Evolutionary conservation across 2,329 filamentous ascomycete species (phyloP).

Genomic region (Xylariaceae sp.): DNA sequence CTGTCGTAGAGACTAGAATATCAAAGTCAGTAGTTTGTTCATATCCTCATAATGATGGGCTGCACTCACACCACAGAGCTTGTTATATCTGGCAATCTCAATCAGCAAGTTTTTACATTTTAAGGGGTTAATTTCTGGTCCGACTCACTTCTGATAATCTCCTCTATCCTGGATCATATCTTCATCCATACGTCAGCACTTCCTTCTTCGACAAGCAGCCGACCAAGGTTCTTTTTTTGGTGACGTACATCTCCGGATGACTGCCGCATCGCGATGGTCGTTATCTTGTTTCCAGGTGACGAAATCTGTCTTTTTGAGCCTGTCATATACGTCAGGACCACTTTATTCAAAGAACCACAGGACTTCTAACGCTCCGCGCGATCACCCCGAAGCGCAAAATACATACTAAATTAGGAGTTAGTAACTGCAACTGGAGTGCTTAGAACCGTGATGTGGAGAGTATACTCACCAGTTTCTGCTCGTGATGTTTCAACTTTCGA

Average conservation of each 20-base stretch:
- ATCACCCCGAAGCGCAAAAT: too few relatives aligned
- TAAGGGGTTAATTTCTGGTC: neutral
- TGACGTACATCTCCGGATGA: constrained; percentile 56
- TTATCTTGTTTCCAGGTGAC: constrained; percentile 87
- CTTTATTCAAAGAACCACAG: too few relatives aligned
- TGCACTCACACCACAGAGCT: constrained; percentile 62
- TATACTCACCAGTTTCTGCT: constrained; percentile 73
- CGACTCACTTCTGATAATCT: constrained; percentile 58
- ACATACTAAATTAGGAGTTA: constrained; percentile 16
- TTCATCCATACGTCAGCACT: constrained; percentile 1
- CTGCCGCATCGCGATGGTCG: constrained; percentile 69
- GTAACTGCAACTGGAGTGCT: too few relatives aligned
- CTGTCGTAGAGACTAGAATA: constrained; percentile 67
- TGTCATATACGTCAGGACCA: neutral
- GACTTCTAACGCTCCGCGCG: too few relatives aligned
- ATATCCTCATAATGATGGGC: neutral
- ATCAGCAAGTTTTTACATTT: constrained; percentile 4
- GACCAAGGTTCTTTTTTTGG: neutral
- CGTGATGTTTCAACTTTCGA: constrained; percentile 92
- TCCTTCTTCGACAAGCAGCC: neutral
- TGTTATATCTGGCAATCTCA: constrained; percentile 36
- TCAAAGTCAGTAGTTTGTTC: neutral
- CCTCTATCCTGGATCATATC: constrained; percentile 83
- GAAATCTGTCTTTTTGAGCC: constrained; percentile 84
- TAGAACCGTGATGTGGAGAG: too few relatives aligned